A percentile compares a stretch with the other conserved stretches of the same genome.
These are phyloP conservation scores for Spiraea crenata DNA, from an alignment of 331 rosid genomes.

Conservation along the genomic window DNA sequence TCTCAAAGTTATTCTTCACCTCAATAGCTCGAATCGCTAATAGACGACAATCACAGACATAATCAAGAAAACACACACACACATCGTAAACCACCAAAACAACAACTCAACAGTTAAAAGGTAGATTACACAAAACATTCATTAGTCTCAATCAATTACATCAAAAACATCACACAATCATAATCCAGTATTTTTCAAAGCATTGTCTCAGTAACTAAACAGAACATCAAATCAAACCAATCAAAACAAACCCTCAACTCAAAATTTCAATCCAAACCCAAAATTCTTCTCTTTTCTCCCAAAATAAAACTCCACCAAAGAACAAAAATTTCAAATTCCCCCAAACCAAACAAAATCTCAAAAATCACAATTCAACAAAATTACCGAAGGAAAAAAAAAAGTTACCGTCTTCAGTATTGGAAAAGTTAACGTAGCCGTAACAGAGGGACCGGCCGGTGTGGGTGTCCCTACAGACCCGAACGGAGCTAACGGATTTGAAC, in stretches of 20 bases:
- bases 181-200: neutral
- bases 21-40: slow-evolving; percentile 66
- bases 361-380: neutral
- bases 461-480: slow-evolving; percentile 65
- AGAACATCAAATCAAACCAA: neutral
- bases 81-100: neutral
- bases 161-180: too few species aligned
- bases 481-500: slow-evolving; percentile 54
- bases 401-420: slow-evolving; percentile 58
- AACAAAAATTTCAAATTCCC: neutral
- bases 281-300: neutral
- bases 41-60: slow-evolving; percentile 4
- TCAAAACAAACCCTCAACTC: neutral
- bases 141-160: too few species aligned
- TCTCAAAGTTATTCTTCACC: slow-evolving; percentile 50
- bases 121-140: too few species aligned
- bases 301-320: neutral
- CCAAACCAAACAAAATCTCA: neutral
- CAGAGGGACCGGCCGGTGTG: slow-evolving; percentile 65
- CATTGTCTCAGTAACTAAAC: neutral
- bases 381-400: neutral
- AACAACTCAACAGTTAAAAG: neutral
- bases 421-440: slow-evolving; percentile 81
- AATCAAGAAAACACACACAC: too few species aligned
- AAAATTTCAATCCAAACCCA: neutral